phyloP scores from a whole-genome alignment of 768 basidiomycete genomes.

The Mycena chlorophos region DNA sequence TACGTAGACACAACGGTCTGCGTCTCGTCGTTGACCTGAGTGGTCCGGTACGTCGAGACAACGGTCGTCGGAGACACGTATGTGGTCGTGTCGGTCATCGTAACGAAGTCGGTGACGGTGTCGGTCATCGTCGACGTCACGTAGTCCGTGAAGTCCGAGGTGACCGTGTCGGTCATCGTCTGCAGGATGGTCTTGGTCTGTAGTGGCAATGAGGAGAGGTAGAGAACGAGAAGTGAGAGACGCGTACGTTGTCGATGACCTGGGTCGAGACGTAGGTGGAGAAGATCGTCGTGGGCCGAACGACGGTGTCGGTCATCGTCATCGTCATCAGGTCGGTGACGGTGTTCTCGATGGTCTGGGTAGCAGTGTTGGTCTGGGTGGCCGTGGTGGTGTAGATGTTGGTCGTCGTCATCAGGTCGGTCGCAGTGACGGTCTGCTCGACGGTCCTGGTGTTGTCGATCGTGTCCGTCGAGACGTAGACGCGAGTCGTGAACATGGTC shows the following conservation, averaged over 20 bases:
- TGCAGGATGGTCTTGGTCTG: constrained; percentile 59
- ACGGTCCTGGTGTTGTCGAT: constrained; percentile 56
- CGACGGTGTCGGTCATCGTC: constrained; percentile 52
- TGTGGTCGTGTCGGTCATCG: constrained; percentile 54
- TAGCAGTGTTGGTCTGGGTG: constrained; percentile 51
- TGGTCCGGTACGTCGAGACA: constrained; percentile 54
- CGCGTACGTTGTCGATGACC: constrained; percentile 62
- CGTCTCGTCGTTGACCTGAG: constrained; percentile 61
- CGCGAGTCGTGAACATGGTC: constrained; percentile 60
- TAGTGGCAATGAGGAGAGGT: constrained; percentile 4
- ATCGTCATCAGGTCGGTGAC: constrained; percentile 57
- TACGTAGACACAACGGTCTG: constrained; percentile 58
- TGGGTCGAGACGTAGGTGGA: constrained; percentile 53
- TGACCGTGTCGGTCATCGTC: constrained; percentile 50
- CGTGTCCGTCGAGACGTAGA: constrained; percentile 67
- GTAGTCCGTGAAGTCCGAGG: constrained; percentile 53
- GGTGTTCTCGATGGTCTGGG: constrained; percentile 50
- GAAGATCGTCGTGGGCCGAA: constrained; percentile 59
- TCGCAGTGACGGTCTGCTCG: constrained; percentile 63
- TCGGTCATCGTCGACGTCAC: constrained; percentile 58
- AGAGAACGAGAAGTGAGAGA: constrained; percentile 9
- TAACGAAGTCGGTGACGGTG: constrained; percentile 53
- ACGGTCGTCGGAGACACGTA: constrained; percentile 59
- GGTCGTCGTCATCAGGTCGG: constrained; percentile 57
- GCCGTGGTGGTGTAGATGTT: constrained; percentile 57